Evolutionary conservation across 1,284 basidiomycete genomes (phyloP).

Genomic region (Cryptococcus wingfieldii): DNA sequence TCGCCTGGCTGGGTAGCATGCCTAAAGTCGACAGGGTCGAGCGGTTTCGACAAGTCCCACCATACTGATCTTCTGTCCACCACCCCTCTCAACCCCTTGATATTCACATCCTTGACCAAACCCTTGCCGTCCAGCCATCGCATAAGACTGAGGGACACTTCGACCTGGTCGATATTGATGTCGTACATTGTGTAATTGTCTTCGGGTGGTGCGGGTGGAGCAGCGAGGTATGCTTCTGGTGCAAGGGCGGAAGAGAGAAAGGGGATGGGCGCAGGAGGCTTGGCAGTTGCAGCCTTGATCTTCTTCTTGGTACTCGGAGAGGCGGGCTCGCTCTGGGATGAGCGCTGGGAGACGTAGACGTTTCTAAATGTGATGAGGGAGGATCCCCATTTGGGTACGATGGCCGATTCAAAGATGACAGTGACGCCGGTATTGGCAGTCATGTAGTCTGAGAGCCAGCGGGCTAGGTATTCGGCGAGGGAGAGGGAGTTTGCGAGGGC

Average conservation of each 20-base stretch:
- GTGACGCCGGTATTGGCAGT: conserved; percentile 89
- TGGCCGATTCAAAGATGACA: conserved; percentile 94
- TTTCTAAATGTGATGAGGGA: conserved; percentile 94
- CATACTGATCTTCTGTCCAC: conserved; percentile 84
- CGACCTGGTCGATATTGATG: conserved; percentile 86
- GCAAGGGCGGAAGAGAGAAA: conserved; percentile 39
- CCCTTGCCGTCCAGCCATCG: conserved; percentile 97
- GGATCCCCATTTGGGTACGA: conserved; percentile 96
- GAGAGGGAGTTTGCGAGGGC: conserved; percentile 82
- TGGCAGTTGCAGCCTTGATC: conserved; percentile 27
- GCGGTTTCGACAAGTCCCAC: conserved; percentile 76
- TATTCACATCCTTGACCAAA: conserved; percentile 79
- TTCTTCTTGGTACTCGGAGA: conserved; percentile 44
- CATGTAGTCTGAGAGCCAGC: conserved; percentile 85
- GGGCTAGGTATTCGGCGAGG: conserved; percentile 88
- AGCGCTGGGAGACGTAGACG: conserved; percentile 85
- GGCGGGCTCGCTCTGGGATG: conserved; percentile 38
- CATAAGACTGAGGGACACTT: conserved; percentile 89
- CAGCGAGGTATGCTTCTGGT: conserved; percentile 34
- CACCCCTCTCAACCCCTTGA: conserved; percentile 91
- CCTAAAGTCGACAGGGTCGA: conserved; percentile 74
- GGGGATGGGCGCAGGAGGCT: conserved; percentile 34
- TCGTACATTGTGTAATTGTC: conserved; percentile 83
- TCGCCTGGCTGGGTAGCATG: conserved; percentile 72
- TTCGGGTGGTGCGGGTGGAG: conserved; percentile 23